A percentile compares a stretch with the other conserved stretches of the same genome.
phyloP scores from a whole-genome alignment of 345 rosid species.

The Gossypium raimondii region DNA sequence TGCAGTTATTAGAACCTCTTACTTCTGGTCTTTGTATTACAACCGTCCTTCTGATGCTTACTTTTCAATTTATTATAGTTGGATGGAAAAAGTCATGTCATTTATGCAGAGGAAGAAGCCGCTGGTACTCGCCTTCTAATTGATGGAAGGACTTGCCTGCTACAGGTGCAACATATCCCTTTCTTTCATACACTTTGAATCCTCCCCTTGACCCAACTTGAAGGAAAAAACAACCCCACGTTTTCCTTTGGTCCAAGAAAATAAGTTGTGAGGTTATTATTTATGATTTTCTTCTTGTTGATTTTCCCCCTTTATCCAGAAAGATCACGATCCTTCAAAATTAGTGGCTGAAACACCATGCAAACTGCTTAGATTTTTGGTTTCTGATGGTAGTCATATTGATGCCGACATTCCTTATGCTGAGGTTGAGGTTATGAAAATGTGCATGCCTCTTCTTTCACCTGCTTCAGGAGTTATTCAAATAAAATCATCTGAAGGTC shows the following conservation, averaged over 20 bases:
- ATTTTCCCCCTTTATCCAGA: slow-evolving; percentile 25
- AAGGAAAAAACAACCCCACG: neutral
- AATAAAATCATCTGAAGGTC: slow-evolving; percentile 93
- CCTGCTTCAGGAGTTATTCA: slow-evolving; percentile 90
- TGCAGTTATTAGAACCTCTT: neutral
- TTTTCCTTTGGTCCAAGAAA: neutral
- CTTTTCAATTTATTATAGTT: slow-evolving; percentile 42
- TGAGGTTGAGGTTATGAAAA: slow-evolving; percentile 99
- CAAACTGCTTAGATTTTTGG: slow-evolving; percentile 91
- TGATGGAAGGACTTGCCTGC: slow-evolving; percentile 98
- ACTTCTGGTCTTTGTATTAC: neutral
- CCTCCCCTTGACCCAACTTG: neutral
- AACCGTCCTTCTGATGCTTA: neutral
- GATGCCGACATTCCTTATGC: slow-evolving; percentile 95
- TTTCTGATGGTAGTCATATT: slow-evolving; percentile 80
- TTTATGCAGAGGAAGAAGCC: slow-evolving; percentile 99
- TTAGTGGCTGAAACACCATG: slow-evolving; percentile 97
- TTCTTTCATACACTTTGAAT: slow-evolving; percentile 3
- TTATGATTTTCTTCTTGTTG: slow-evolving; percentile 19
- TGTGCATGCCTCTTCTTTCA: slow-evolving; percentile 99
- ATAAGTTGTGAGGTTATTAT: slow-evolving; percentile 11
- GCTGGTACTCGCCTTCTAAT: slow-evolving; percentile 99
- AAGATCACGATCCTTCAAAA: slow-evolving; percentile 99
- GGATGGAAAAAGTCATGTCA: slow-evolving; percentile 98
- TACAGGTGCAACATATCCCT: slow-evolving; percentile 49